Evolutionary conservation across 768 basidiomycete species (phyloP).

Genomic region (Agaricus subrufescens): DNA sequence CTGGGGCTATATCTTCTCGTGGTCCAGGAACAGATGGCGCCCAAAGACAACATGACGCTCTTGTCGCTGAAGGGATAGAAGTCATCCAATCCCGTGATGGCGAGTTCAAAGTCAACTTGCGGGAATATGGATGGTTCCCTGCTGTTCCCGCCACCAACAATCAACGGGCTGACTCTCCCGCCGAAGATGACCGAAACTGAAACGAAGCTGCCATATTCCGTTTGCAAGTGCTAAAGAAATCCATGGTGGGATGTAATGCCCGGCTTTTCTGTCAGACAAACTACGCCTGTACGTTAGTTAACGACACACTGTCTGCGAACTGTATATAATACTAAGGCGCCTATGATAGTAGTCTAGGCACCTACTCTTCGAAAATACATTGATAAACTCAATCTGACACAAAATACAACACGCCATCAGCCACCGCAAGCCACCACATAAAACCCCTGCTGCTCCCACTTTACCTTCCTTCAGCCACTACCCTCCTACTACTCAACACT

Average conservation of each 20-base stretch:
- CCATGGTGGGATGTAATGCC: not conserved
- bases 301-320: not conserved
- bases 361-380: not conserved
- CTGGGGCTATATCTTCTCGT: constrained; percentile 75
- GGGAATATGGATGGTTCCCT: constrained; percentile 68
- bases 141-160: constrained; percentile 1
- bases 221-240: not conserved
- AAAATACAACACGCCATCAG: not conserved
- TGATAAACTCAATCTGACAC: not conserved
- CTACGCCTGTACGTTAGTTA: not conserved
- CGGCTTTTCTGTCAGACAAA: not conserved
- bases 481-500: too few species aligned
- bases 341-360: not conserved
- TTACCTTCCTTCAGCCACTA: not conserved
- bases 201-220: too few species aligned
- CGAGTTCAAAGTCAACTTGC: constrained; percentile 54
- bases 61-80: constrained; percentile 81
- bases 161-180: constrained; percentile 2
- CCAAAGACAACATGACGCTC: constrained; percentile 64
- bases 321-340: not conserved
- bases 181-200: not conserved
- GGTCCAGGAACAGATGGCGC: constrained; percentile 83
- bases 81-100: constrained; percentile 55
- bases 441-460: not conserved
- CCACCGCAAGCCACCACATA: not conserved